These are phyloP conservation scores for Quillaja saponaria DNA, from an alignment of 306 rosid species.

Conservation along the genomic window DNA sequence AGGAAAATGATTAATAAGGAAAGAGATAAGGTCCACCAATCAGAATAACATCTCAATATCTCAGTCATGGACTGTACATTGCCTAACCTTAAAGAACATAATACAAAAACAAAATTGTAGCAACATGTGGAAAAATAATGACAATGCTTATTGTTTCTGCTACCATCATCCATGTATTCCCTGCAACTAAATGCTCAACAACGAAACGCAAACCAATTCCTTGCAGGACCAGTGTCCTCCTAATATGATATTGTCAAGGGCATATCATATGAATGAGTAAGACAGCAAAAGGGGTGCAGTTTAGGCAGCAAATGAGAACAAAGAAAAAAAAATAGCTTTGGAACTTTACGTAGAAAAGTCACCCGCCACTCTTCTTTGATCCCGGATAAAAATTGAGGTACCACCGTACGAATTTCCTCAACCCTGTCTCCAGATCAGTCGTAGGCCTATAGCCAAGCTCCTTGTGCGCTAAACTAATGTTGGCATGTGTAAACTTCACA, in stretches of 20 bases:
- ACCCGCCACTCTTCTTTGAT: conserved; percentile 45
- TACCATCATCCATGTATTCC: conserved; percentile 27
- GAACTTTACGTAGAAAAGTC: too few species aligned
- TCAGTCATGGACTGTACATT: conserved; percentile 62
- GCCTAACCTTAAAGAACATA: conserved; percentile 47
- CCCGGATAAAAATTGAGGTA: conserved; percentile 43
- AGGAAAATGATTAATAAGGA: conserved; percentile 3
- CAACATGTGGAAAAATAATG: conserved; percentile 31
- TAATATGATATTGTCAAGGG: not conserved
- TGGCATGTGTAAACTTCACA: conserved; percentile 69
- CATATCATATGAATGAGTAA: conserved; percentile 9
- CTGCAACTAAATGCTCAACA: conserved; percentile 36
- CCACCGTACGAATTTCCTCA: conserved; percentile 68
- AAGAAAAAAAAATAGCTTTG: too few species aligned
- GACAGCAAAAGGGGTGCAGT: conserved; percentile 9
- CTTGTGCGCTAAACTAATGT: conserved; percentile 53
- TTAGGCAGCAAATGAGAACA: conserved; percentile 13
- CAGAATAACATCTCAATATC: conserved; percentile 46
- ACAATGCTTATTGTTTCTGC: conserved; percentile 28
- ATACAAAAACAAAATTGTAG: conserved; percentile 34
- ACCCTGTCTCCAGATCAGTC: conserved; percentile 56
- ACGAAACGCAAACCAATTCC: conserved; percentile 29
- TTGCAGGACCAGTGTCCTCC: conserved; percentile 19
- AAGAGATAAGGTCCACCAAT: conserved; percentile 40
- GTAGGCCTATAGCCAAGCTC: conserved; percentile 59